Percentiles rank a stretch among this genome's conserved stretches.
Conservation (phyloP, 2,329 filamentous ascomycete species). For the Diaporthe humulicola region DNA sequence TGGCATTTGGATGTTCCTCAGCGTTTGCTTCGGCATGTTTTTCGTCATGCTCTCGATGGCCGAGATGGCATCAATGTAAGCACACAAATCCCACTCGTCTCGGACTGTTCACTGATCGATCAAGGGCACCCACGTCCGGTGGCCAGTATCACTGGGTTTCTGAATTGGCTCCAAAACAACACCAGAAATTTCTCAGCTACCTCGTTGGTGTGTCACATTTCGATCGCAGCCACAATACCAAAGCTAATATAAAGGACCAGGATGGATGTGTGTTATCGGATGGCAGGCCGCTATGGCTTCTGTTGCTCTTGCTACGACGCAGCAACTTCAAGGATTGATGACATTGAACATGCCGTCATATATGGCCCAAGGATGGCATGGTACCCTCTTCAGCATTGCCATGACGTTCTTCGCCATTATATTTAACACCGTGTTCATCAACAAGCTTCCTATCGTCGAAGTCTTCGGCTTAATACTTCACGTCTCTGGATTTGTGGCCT, state of each 20-base stretch:
- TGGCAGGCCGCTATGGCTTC: conserved; percentile 20
- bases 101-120: background rate
- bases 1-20: conserved; percentile 17
- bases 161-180: conserved; percentile 9
- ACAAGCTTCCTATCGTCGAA: background rate
- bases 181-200: conserved; percentile 12
- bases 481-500: background rate
- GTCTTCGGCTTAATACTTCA: background rate
- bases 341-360: background rate
- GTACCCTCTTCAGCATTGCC: conserved; percentile 6
- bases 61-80: conserved; percentile 17
- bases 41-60: conserved; percentile 22
- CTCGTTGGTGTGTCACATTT: background rate
- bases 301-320: conserved; percentile 13
- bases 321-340: conserved; percentile 12
- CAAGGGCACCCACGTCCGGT: background rate
- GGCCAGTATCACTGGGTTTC: conserved; percentile 23
- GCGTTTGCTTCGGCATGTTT: conserved; percentile 20
- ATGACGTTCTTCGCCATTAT: background rate
- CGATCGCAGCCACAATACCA: background rate
- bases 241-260: background rate
- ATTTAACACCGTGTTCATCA: background rate
- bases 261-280: conserved; percentile 20
- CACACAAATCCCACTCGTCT: background rate
- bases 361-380: conserved; percentile 16